These are phyloP conservation scores for Immersiporthe knoxdaviesiana DNA, from an alignment of 2,329 filamentous ascomycete genomes.

Conservation along the genomic window DNA sequence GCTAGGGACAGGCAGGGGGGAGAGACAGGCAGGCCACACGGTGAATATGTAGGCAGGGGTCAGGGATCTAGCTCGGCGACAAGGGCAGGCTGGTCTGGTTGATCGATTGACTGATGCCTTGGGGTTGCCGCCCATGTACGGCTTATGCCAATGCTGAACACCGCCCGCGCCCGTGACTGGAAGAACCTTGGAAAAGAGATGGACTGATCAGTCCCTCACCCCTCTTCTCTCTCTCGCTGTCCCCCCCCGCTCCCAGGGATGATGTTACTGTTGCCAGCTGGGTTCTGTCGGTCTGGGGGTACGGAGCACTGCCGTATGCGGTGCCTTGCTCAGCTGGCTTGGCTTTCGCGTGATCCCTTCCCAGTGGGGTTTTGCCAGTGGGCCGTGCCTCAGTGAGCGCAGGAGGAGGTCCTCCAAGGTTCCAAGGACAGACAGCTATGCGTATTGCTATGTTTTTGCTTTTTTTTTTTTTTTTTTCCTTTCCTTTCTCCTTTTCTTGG, in stretches of 20 bases:
- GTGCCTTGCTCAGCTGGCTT: constrained; percentile 10
- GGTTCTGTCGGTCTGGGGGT: constrained; percentile 10
- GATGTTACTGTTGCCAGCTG: neutral
- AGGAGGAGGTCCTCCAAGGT: neutral
- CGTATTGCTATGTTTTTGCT: too few relatives aligned
- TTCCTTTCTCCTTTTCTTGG: neutral
- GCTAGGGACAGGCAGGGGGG: constrained; percentile 4
- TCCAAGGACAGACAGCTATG: neutral
- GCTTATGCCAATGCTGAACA: neutral
- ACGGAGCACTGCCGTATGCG: constrained; percentile 10
- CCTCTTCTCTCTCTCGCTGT: neutral
- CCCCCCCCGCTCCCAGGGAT: too few relatives aligned
- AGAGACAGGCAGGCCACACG: constrained; percentile 12
- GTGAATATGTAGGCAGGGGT: constrained; percentile 2
- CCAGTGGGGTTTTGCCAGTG: neutral
- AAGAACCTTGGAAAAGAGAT: neutral
- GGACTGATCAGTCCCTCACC: neutral
- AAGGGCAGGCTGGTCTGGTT: constrained; percentile 7
- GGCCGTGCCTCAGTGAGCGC: constrained; percentile 15
- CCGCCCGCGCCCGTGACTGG: neutral
- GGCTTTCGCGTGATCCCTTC: neutral
- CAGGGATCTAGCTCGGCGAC: neutral
- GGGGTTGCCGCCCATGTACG: neutral
- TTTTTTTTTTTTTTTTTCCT: neutral
- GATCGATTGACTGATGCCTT: constrained; percentile 3